A percentile compares a stretch with the other conserved stretches of the same genome.
Evolutionary conservation across 805 yeast species (phyloP).

Genomic region (Cyberlindnera misumaiensis): DNA sequence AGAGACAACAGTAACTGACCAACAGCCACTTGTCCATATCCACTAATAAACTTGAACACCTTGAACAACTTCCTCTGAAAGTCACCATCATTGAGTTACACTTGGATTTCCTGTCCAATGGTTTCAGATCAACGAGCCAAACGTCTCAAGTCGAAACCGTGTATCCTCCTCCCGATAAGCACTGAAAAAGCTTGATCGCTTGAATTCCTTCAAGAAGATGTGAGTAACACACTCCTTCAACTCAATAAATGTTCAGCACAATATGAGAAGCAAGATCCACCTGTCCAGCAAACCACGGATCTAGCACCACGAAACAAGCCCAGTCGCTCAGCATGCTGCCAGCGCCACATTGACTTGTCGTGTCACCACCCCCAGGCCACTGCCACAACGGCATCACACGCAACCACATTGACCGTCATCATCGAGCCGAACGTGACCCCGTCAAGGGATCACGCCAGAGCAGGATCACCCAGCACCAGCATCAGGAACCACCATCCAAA

Average conservation of each 20-base stretch:
- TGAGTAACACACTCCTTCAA: too few relatives aligned
- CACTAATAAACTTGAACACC: not conserved
- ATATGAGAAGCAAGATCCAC: not conserved
- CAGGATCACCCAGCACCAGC: constrained; percentile 1
- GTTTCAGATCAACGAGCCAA: constrained; percentile 17
- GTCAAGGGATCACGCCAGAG: too few relatives aligned
- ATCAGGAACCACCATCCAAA: not conserved
- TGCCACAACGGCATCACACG: too few relatives aligned
- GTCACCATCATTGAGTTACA: not conserved
- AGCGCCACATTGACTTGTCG: constrained; percentile 20
- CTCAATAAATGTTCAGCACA: too few relatives aligned
- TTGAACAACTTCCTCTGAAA: not conserved
- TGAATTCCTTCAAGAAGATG: too few relatives aligned
- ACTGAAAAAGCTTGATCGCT: too few relatives aligned
- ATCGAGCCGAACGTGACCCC: too few relatives aligned
- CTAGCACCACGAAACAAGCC: constrained; percentile 4
- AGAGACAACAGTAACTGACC: not conserved
- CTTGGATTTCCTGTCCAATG: not conserved
- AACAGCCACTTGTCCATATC: too few relatives aligned
- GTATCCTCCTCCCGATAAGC: not conserved
- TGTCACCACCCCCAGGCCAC: too few relatives aligned
- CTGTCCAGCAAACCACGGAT: not conserved
- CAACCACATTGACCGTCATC: too few relatives aligned
- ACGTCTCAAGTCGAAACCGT: constrained; percentile 16
- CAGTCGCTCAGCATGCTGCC: constrained; percentile 19